phyloP scores from a whole-genome alignment of 345 rosid species.

The Ceriops decandra region DNA sequence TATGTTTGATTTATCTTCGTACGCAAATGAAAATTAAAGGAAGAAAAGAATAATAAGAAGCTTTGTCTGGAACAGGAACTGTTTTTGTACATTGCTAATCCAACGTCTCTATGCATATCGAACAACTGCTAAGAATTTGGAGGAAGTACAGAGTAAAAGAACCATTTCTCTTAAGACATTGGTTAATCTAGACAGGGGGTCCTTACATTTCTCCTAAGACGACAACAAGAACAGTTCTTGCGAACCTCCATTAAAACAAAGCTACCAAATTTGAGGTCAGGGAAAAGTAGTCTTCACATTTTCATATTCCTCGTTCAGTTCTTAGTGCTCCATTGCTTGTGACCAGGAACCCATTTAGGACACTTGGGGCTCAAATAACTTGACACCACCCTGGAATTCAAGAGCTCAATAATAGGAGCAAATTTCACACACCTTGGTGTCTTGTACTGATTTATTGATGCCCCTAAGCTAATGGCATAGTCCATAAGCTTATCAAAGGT shows the following conservation, averaged over 20 bases:
- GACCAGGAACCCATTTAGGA: slow-evolving; percentile 92
- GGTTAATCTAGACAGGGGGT: slow-evolving; percentile 31
- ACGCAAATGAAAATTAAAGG: neutral
- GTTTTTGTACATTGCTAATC: slow-evolving; percentile 62
- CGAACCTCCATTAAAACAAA: slow-evolving; percentile 20
- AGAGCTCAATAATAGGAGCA: slow-evolving; percentile 82
- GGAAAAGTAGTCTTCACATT: slow-evolving; percentile 12
- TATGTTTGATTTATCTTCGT: slow-evolving; percentile 22
- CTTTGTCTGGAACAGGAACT: slow-evolving; percentile 41
- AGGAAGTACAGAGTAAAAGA: neutral
- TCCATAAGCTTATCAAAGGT: slow-evolving; percentile 98
- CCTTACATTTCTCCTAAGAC: slow-evolving; percentile 38
- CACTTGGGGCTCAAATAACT: slow-evolving; percentile 81
- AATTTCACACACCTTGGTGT: slow-evolving; percentile 95
- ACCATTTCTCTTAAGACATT: slow-evolving; percentile 13
- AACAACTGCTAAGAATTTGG: neutral
- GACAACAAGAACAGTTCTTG: slow-evolving; percentile 36
- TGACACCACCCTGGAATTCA: slow-evolving; percentile 66
- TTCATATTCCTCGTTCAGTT: slow-evolving; percentile 11
- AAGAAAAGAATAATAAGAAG: slow-evolving; percentile 4
- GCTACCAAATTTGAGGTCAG: slow-evolving; percentile 15
- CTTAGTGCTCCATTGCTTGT: slow-evolving; percentile 62
- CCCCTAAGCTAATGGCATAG: slow-evolving; percentile 86
- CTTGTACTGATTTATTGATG: slow-evolving; percentile 94
- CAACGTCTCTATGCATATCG: neutral